Evolutionary conservation across 179 eudicot species (phyloP).

Genomic region (Silene coronaria): DNA sequence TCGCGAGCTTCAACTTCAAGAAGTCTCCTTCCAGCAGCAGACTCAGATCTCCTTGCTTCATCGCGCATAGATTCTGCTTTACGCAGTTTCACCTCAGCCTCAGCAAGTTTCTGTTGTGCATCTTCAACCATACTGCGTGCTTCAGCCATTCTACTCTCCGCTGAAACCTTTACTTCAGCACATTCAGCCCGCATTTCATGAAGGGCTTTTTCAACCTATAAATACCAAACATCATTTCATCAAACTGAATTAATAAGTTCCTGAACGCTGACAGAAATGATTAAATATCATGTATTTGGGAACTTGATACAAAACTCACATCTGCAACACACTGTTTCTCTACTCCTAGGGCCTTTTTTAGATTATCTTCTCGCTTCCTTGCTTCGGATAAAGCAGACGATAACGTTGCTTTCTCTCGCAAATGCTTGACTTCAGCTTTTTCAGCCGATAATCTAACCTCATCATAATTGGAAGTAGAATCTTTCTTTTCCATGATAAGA

Average conservation of each 20-base stretch:
- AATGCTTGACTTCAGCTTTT: constrained; percentile 45
- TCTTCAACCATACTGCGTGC: constrained; percentile 64
- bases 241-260: not conserved
- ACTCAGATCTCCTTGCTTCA: constrained; percentile 58
- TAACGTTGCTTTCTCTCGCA: constrained; percentile 56
- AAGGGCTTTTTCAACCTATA: constrained; percentile 82
- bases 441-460: constrained; percentile 51
- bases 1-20: constrained; percentile 94
- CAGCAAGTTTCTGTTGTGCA: constrained; percentile 57
- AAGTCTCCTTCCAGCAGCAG: constrained; percentile 78
- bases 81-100: constrained; percentile 62
- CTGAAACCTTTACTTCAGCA: constrained; percentile 77
- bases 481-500: constrained; percentile 75
- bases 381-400: constrained; percentile 63
- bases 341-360: constrained; percentile 74
- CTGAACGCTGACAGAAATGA: not conserved
- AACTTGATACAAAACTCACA: constrained; percentile 40
- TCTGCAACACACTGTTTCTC: constrained; percentile 85
- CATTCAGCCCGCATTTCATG: constrained; percentile 92
- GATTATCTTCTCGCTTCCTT: constrained; percentile 64
- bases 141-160: constrained; percentile 66
- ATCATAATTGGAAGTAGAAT: constrained; percentile 71
- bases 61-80: constrained; percentile 68
- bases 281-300: not conserved
- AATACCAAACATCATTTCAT: constrained; percentile 1